phyloP scores from a whole-genome alignment of 306 rosid genomes.

The Dryas octopetala region DNA sequence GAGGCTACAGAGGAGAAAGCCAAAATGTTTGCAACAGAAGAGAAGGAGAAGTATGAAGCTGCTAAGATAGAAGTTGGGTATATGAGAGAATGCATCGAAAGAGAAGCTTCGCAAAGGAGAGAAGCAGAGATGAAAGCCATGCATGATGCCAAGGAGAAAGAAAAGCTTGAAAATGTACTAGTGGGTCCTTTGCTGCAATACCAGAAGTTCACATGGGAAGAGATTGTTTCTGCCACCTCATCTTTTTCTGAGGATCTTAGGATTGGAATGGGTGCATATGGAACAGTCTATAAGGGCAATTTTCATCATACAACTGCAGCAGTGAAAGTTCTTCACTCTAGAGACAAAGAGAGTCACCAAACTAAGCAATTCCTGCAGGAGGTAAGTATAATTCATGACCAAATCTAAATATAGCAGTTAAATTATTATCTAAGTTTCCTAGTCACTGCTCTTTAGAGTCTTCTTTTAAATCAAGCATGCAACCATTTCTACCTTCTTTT shows the following conservation, averaged over 20 bases:
- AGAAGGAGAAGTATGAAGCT: constrained; percentile 61
- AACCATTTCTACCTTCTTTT: too few species aligned
- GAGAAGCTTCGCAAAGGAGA: constrained; percentile 65
- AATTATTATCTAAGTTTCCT: not conserved
- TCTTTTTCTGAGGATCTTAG: constrained; percentile 78
- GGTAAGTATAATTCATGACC: constrained; percentile 45
- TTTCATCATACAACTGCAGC: constrained; percentile 86
- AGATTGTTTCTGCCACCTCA: constrained; percentile 76
- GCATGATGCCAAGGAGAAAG: constrained; percentile 59
- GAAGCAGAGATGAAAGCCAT: constrained; percentile 67
- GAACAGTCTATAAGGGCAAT: constrained; percentile 73
- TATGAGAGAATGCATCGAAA: constrained; percentile 59
- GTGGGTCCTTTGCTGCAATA: constrained; percentile 54
- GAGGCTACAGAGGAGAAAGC: constrained; percentile 56
- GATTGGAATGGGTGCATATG: constrained; percentile 90
- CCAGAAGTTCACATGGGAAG: constrained; percentile 74
- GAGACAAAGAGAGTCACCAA: constrained; percentile 36
- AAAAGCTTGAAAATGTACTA: constrained; percentile 71
- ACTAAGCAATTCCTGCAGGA: constrained; percentile 77
- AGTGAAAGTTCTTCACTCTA: constrained; percentile 80
- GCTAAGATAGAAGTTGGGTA: constrained; percentile 56
- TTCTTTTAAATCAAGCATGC: too few species aligned
- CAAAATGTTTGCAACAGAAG: constrained; percentile 46
- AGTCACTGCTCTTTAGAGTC: too few species aligned
- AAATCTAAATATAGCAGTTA: constrained; percentile 6